Evolutionary conservation across 2,329 filamentous ascomycete genomes (phyloP), one percentile per base, ranked within the genome.

Genomic region (Fusarium chlamydosporum): DNA sequence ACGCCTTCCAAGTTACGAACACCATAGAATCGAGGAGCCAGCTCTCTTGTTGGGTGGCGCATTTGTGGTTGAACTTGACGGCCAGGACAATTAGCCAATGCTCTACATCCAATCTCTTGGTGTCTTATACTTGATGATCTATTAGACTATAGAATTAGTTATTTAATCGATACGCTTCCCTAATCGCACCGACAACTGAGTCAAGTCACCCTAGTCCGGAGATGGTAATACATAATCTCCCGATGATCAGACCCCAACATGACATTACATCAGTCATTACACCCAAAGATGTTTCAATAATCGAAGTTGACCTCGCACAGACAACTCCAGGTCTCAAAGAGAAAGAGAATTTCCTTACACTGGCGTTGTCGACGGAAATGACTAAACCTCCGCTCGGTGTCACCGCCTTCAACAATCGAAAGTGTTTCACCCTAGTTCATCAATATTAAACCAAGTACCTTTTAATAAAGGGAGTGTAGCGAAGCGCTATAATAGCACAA

Each of bases 11-110:
- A 64, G 91, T 78, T 96, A 96, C 76, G 92, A 96, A 73, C 92
- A 96, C 79, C 85, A 92, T 72, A 92, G 79, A 70, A 86, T 96
- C 55, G 80, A 93, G 3, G 92, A 96, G 79, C 93, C 92, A 3
- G 93, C 92, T 0, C 90, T 96, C 53, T 81, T 95, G 33, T 84
- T 96, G 2, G 92, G 92, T 13, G 90, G 92, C 63, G 88, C 89
- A 1, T 93, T 94, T 75, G 79, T 82, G 3, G 85, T 88, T 27
- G 81, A 82, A 18, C 70, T 80, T 37, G 72, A 71, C 72, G 62
- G 56, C 9, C 48, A 70, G 31, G 46, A 56, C 35, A 34, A 34
- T 35, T 61, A 57, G 34, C 26, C 33, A 23, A n/a, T 13, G 11
- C 7, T n/a, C 41, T 41, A 26, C 51, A 50, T 31, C 35, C 37